A percentile compares a stretch with the other conserved stretches of the same genome.
These are phyloP conservation scores for Pseudocercospora cruenta DNA, from an alignment of 2,329 filamentous ascomycete genomes.

Conservation along the genomic window DNA sequence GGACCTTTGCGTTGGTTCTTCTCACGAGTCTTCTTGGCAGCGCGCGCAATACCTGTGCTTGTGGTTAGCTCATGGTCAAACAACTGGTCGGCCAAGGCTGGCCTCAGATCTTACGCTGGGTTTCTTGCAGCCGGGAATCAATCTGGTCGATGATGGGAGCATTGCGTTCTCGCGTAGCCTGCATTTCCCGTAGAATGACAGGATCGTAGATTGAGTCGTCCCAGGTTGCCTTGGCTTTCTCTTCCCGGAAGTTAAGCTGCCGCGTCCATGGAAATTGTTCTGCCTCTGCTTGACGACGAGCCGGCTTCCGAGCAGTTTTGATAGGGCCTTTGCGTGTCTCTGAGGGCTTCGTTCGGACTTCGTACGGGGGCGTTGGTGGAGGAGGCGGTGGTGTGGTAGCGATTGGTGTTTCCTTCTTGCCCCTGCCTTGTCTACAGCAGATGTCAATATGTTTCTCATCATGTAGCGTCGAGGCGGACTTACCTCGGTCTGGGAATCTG, in stretches of 20 bases:
- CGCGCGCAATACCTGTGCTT: constrained; percentile 27
- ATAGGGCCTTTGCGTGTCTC: constrained; percentile 16
- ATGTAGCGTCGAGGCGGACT: not conserved
- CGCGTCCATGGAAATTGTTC: constrained; percentile 40
- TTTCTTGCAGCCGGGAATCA: constrained; percentile 33
- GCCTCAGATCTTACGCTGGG: constrained; percentile 32
- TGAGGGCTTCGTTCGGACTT: constrained; percentile 23
- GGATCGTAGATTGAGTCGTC: constrained; percentile 36
- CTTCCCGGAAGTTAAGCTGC: constrained; percentile 33
- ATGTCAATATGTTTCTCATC: constrained; percentile 6
- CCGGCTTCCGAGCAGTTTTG: constrained; percentile 27
- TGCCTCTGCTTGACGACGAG: constrained; percentile 31
- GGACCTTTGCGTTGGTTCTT: constrained; percentile 14
- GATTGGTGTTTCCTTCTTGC: constrained; percentile 22
- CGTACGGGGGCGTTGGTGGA: constrained; percentile 29
- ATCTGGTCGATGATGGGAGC: constrained; percentile 30
- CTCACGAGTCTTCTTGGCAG: constrained; percentile 23
- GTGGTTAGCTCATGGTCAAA: constrained; percentile 12
- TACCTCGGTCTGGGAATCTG: constrained; percentile 8
- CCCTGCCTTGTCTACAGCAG: constrained; percentile 17
- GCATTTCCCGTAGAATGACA: constrained; percentile 33
- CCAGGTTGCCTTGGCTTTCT: constrained; percentile 33
- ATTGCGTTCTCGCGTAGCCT: constrained; percentile 31
- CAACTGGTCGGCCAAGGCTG: not conserved
- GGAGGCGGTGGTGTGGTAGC: constrained; percentile 26